phyloP scores from a whole-genome alignment of 139 green algal genomes.

The Haematococcus lacustris region DNA sequence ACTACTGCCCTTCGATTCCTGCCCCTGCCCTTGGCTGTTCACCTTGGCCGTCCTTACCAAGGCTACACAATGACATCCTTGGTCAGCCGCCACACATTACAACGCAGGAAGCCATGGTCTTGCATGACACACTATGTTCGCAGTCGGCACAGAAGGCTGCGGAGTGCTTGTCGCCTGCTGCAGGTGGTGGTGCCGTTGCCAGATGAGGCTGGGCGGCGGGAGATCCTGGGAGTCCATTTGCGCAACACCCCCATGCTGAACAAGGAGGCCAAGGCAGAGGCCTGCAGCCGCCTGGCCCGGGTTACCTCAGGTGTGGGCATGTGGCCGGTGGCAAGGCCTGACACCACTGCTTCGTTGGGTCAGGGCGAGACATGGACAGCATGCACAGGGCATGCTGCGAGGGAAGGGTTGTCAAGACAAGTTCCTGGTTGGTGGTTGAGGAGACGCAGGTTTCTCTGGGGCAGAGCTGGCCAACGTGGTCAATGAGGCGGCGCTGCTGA shows the following conservation, averaged over 20 bases:
- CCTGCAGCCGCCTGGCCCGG: constrained; percentile 1
- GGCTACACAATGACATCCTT: too few relatives aligned
- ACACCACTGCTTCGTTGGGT: too few relatives aligned
- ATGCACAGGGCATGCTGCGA: too few relatives aligned
- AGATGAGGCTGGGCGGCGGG: constrained; percentile 51
- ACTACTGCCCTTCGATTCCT: background rate
- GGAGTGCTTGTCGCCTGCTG: constrained; percentile 6
- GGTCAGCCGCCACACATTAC: too few relatives aligned
- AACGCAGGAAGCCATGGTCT: too few relatives aligned
- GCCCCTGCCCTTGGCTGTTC: background rate
- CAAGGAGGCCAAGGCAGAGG: constrained; percentile 12
- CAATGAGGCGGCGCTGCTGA: constrained; percentile 85
- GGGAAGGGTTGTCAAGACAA: too few relatives aligned
- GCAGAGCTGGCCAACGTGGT: constrained; percentile 94
- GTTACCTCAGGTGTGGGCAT: constrained; percentile 5
- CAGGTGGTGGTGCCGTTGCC: constrained; percentile 71
- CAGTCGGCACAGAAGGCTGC: background rate
- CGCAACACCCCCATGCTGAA: constrained; percentile 27
- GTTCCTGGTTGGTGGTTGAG: too few relatives aligned
- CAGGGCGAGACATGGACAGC: too few relatives aligned
- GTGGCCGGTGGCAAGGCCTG: too few relatives aligned
- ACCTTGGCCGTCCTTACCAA: too few relatives aligned
- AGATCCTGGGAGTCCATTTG: constrained; percentile 80
- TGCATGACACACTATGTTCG: too few relatives aligned
- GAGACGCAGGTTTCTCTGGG: constrained; percentile 32